These are phyloP conservation scores for Truncatella angustata DNA, from an alignment of 2,329 filamentous ascomycete species.

Conservation along the genomic window DNA sequence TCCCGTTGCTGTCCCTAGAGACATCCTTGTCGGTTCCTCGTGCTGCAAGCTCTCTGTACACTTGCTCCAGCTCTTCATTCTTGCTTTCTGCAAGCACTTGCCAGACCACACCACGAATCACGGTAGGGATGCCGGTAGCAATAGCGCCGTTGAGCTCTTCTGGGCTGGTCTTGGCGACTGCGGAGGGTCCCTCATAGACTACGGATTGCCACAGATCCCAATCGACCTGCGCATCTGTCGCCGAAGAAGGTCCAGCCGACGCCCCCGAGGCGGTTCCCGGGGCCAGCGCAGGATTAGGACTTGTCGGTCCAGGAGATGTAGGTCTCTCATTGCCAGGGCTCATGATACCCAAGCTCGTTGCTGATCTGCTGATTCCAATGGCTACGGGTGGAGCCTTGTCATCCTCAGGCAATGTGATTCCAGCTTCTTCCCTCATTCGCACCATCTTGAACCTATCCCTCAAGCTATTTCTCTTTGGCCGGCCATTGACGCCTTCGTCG, in stretches of 20 bases:
- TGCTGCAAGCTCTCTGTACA: conserved; percentile 79
- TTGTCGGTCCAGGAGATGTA: conserved; percentile 55
- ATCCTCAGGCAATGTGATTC: conserved; percentile 51
- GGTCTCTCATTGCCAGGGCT: conserved; percentile 24
- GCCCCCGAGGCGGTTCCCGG: conserved; percentile 85
- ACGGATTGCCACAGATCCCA: conserved; percentile 98
- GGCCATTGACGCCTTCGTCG: conserved; percentile 46
- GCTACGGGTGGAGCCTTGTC: conserved; percentile 40
- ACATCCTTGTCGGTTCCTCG: conserved; percentile 81
- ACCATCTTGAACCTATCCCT: conserved; percentile 78
- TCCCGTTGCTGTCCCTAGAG: conserved; percentile 56
- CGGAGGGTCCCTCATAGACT: conserved; percentile 89
- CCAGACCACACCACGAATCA: conserved; percentile 98
- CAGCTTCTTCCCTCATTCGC: conserved; percentile 70
- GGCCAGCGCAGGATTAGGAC: conserved; percentile 68
- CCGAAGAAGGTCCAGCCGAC: conserved; percentile 69
- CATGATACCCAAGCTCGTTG: conserved; percentile 17
- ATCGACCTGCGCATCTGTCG: conserved; percentile 76
- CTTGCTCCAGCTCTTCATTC: conserved; percentile 80
- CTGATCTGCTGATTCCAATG: conserved; percentile 14
- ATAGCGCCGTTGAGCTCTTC: conserved; percentile 91
- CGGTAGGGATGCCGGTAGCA: conserved; percentile 87
- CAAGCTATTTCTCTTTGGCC: conserved; percentile 59
- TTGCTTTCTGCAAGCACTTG: conserved; percentile 96
- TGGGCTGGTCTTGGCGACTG: conserved; percentile 81